These are phyloP conservation scores for Kitagawia praeruptora DNA, from an alignment of 129 eudicot genomes.

Conservation along the genomic window DNA sequence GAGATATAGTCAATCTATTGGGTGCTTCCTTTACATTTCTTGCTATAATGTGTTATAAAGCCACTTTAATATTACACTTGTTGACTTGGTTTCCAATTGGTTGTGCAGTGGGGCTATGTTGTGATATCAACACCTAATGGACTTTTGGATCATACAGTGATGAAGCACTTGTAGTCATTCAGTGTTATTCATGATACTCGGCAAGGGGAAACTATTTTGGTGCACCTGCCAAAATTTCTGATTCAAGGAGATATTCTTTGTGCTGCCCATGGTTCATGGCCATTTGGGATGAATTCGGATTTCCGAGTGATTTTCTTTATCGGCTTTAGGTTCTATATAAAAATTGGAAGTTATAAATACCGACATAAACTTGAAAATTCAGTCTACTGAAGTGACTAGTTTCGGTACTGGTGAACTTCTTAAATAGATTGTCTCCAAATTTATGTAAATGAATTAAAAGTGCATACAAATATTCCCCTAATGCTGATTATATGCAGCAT, in stretches of 20 bases:
- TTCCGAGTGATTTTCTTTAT: not conserved
- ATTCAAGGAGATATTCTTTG: not conserved
- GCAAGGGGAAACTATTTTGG: not conserved
- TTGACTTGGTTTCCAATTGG: not conserved
- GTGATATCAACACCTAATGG: constrained; percentile 92
- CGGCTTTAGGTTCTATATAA: not conserved
- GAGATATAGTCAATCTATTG: not conserved
- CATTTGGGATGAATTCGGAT: not conserved
- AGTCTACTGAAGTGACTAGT: not conserved
- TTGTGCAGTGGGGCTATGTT: constrained; percentile 92
- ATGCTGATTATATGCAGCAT: too few relatives aligned
- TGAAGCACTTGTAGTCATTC: not conserved
- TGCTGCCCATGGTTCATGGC: not conserved
- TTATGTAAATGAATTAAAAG: too few relatives aligned
- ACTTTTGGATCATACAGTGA: constrained; percentile 37
- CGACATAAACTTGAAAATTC: not conserved
- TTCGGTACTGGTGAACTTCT: too few relatives aligned
- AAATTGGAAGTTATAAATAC: too few relatives aligned
- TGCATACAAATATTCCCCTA: too few relatives aligned
- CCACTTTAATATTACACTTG: not conserved
- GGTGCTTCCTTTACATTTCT: not conserved
- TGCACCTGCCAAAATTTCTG: not conserved
- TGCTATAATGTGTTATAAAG: not conserved
- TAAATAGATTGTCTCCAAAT: too few relatives aligned
- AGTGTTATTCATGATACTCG: not conserved